These are phyloP conservation scores for Cubamyces lactineus DNA, from an alignment of 768 basidiomycete genomes.

Conservation along the genomic window DNA sequence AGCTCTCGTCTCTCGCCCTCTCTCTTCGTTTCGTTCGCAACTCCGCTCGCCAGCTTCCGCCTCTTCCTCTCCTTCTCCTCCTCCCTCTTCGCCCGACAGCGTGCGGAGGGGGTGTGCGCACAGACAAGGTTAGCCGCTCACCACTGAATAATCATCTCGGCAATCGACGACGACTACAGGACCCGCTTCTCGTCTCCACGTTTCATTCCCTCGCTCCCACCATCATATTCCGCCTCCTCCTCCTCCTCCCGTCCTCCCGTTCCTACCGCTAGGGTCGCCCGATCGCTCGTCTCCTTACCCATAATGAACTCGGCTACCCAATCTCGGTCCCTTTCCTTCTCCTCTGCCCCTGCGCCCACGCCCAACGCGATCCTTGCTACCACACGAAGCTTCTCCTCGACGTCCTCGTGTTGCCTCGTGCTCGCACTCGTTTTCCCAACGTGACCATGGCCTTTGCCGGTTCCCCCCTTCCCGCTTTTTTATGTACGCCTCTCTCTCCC, in stretches of 20 bases:
- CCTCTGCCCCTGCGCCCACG: background rate
- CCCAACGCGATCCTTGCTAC: background rate
- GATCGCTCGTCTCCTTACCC: background rate
- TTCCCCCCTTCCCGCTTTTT: background rate
- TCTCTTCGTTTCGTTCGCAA: background rate
- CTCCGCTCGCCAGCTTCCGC: background rate
- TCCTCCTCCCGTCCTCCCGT: background rate
- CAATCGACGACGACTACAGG: conserved; percentile 19
- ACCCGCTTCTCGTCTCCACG: conserved; percentile 10
- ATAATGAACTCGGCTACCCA: conserved; percentile 10
- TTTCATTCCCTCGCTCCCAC: background rate
- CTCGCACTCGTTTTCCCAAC: conserved; percentile 4
- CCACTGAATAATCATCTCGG: conserved; percentile 8
- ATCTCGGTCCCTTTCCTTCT: background rate
- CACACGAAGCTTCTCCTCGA: background rate
- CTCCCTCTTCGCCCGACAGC: background rate
- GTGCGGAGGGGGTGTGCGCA: background rate
- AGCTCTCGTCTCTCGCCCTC: background rate
- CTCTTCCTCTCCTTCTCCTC: background rate
- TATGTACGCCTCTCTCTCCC: background rate
- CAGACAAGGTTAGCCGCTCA: background rate
- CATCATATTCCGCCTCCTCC: background rate
- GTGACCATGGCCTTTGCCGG: conserved; percentile 11
- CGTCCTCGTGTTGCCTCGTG: conserved; percentile 14
- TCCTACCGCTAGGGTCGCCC: background rate